Conservation (phyloP, 2,329 filamentous ascomycete genomes). For the Colletotrichum gigasporum region DNA sequence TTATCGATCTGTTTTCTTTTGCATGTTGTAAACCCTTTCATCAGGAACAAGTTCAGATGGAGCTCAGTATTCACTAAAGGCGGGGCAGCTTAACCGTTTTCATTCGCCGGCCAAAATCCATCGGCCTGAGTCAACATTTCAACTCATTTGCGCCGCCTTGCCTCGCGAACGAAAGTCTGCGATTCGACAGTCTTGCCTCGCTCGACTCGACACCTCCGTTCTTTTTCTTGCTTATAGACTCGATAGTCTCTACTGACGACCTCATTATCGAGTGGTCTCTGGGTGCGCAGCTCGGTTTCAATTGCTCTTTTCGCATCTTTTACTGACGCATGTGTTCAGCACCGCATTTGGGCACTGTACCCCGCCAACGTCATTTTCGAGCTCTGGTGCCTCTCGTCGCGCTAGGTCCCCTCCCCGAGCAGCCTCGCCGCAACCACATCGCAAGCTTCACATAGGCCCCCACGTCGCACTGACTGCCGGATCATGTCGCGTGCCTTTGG, state of each 20-base stretch:
- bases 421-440: not conserved
- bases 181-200: conserved; percentile 6
- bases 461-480: not conserved
- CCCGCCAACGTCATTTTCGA: conserved; percentile 31
- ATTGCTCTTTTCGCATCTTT: too few relatives aligned
- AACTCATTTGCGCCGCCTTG: not conserved
- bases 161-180: not conserved
- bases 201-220: not conserved
- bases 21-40: too few relatives aligned
- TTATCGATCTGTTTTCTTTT: too few relatives aligned
- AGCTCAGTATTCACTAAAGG: too few relatives aligned
- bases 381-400: not conserved
- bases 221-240: too few relatives aligned
- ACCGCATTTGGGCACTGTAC: conserved; percentile 14
- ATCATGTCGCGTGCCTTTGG: conserved; percentile 31
- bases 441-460: not conserved
- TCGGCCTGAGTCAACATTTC: conserved; percentile 29
- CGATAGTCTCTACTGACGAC: too few relatives aligned
- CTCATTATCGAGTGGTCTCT: too few relatives aligned
- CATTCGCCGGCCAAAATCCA: conserved; percentile 24
- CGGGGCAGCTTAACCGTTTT: conserved; percentile 21
- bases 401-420: not conserved
- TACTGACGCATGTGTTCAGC: too few relatives aligned
- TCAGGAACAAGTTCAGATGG: too few relatives aligned
- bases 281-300: not conserved